These are phyloP conservation scores for Selaginella tamariscina DNA, from an alignment of 75 land plant genomes.

Conservation along the genomic window DNA sequence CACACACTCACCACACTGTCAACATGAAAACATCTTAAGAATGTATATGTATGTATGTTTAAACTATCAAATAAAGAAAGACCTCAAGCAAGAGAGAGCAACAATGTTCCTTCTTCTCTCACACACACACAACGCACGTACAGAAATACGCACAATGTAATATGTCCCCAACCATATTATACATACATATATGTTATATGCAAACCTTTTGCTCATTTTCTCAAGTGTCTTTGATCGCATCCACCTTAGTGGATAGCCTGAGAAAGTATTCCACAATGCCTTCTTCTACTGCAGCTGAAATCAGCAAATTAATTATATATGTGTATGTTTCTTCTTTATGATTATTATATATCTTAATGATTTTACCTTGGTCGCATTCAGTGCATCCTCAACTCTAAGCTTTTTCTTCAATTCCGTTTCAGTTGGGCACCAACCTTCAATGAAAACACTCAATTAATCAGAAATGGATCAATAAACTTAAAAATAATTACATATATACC, in stretches of 20 bases:
- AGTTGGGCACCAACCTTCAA: constrained; percentile 85
- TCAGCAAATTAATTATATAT: neutral
- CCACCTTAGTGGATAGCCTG: constrained; percentile 68
- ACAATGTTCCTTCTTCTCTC: too few species aligned
- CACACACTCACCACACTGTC: too few species aligned
- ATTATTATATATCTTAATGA: neutral
- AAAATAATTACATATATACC: too few species aligned
- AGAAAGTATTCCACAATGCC: constrained; percentile 80
- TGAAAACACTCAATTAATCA: too few species aligned
- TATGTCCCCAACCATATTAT: neutral
- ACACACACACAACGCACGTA: too few species aligned
- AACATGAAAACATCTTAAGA: too few species aligned
- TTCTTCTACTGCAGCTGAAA: constrained; percentile 82
- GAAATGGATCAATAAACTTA: too few species aligned
- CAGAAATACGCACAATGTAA: too few species aligned
- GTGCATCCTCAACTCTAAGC: constrained; percentile 85
- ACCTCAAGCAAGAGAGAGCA: too few species aligned
- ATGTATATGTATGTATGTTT: too few species aligned
- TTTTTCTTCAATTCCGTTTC: constrained; percentile 69
- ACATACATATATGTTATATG: too few species aligned
- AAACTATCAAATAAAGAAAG: too few species aligned
- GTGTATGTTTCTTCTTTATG: neutral
- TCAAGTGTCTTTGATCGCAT: constrained; percentile 46
- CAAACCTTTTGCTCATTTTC: constrained; percentile 80
- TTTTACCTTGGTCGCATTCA: constrained; percentile 84